A percentile compares a stretch with the other conserved stretches of the same genome.
phyloP scores from a whole-genome alignment of 176 grass and related monocot genomes.

The Leersia perrieri region DNA sequence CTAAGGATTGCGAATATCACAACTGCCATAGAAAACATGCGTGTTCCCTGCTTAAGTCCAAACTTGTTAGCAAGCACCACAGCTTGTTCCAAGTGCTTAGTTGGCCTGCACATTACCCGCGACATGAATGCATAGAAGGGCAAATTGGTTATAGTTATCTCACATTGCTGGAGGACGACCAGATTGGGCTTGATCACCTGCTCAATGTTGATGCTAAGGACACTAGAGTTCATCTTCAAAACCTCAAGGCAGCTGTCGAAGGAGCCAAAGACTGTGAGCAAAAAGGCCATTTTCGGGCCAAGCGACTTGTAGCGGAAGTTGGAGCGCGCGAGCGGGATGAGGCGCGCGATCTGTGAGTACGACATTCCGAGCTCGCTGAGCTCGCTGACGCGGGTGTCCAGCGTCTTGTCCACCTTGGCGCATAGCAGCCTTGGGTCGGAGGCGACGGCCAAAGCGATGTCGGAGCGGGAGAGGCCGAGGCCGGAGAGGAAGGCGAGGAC shows the following conservation, averaged over 20 bases:
- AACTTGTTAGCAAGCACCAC: background rate
- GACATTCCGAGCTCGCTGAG: slow-evolving; percentile 21
- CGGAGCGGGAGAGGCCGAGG: slow-evolving; percentile 3
- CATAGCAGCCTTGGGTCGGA: slow-evolving; percentile 20
- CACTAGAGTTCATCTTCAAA: background rate
- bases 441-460: background rate
- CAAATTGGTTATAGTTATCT: background rate
- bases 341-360: slow-evolving; percentile 10
- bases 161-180: background rate
- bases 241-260: background rate
- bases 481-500: slow-evolving; percentile 27
- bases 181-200: background rate
- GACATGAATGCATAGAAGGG: background rate
- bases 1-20: background rate
- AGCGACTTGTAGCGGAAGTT: background rate
- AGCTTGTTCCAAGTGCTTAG: background rate
- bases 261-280: slow-evolving; percentile 29
- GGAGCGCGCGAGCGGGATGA: background rate
- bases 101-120: background rate
- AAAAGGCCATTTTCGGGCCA: background rate
- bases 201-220: background rate
- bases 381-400: background rate
- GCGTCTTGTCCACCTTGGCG: slow-evolving; percentile 2
- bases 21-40: background rate
- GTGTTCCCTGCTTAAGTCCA: background rate